Conservation (phyloP, 768 basidiomycete species). For the Tulasnella sp. region DNA sequence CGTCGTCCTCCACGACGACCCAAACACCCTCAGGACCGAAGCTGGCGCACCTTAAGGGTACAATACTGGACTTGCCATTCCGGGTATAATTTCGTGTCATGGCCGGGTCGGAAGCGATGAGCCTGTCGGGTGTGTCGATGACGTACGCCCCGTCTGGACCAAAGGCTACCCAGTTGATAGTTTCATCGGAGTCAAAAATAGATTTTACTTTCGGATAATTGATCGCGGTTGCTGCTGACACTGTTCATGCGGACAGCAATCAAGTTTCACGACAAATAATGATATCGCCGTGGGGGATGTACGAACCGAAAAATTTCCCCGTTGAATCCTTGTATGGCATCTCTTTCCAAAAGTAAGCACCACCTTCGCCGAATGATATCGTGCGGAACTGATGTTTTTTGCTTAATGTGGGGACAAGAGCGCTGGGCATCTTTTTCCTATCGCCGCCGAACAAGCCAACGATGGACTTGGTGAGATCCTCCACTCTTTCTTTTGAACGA, state of each 20-base stretch:
- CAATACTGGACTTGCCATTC: not conserved
- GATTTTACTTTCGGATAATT: not conserved
- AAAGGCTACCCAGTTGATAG: conserved; percentile 26
- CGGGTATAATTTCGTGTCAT: conserved; percentile 1
- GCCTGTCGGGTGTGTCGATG: not conserved
- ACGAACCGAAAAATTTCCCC: not conserved
- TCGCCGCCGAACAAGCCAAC: no score
- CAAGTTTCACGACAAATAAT: not conserved
- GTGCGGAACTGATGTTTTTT: not conserved
- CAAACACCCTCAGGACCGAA: conserved; percentile 3
- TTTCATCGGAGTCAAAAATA: conserved; percentile 10
- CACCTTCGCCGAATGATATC: conserved; percentile 16
- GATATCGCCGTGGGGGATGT: not conserved
- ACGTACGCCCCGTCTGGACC: conserved; percentile 18
- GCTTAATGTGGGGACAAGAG: not conserved
- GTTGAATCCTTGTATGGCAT: not conserved
- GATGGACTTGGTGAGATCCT: not conserved
- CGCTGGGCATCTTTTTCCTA: not conserved
- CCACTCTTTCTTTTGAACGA: not conserved
- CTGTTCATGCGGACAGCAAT: not conserved
- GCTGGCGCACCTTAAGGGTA: conserved; percentile 2
- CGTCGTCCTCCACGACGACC: conserved; percentile 25
- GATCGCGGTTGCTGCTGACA: conserved; percentile 3
- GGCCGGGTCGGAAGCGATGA: not conserved
- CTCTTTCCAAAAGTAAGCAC: conserved; percentile 5